Percentiles rank a stretch among this genome's conserved stretches.
These are phyloP conservation scores for Fagus sylvatica DNA, from an alignment of 306 rosid genomes.

Conservation along the genomic window DNA sequence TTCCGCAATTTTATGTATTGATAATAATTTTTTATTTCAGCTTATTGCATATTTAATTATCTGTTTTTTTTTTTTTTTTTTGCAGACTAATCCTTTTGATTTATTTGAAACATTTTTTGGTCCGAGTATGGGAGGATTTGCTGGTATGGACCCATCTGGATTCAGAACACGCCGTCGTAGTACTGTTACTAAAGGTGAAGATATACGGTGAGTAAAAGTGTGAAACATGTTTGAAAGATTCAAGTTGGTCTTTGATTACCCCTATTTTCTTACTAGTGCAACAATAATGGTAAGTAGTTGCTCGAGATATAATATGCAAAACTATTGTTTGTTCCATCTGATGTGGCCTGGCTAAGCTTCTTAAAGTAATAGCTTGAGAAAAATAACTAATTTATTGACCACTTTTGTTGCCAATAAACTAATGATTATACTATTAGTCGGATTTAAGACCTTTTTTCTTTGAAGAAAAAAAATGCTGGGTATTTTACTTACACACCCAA, in stretches of 20 bases:
- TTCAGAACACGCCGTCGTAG: constrained; percentile 86
- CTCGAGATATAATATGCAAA: background rate
- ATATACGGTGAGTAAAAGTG: constrained; percentile 71
- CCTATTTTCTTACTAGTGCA: background rate
- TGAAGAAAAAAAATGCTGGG: too few species aligned
- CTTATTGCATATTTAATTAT: background rate
- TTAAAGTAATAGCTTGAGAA: background rate
- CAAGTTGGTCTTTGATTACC: constrained; percentile 19
- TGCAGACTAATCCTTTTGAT: constrained; percentile 97
- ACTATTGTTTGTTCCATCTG: background rate
- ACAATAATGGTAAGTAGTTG: constrained; percentile 6
- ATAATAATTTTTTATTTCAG: background rate
- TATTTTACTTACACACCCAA: too few species aligned
- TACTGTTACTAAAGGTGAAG: constrained; percentile 92
- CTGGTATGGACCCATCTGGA: constrained; percentile 75
- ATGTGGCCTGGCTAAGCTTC: background rate
- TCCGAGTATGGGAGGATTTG: constrained; percentile 79
- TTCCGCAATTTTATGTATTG: background rate
- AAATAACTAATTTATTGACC: background rate
- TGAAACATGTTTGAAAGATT: constrained; percentile 5
- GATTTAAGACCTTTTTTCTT: background rate
- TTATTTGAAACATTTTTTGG: constrained; percentile 97
- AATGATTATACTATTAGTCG: background rate
- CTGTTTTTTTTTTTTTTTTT: constrained; percentile 1
- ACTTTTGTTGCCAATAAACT: background rate